Evolutionary conservation across 164 flowering plant species (phyloP), one percentile per base, ranked within the genome.

Genomic region (Protea cynaroides): DNA sequence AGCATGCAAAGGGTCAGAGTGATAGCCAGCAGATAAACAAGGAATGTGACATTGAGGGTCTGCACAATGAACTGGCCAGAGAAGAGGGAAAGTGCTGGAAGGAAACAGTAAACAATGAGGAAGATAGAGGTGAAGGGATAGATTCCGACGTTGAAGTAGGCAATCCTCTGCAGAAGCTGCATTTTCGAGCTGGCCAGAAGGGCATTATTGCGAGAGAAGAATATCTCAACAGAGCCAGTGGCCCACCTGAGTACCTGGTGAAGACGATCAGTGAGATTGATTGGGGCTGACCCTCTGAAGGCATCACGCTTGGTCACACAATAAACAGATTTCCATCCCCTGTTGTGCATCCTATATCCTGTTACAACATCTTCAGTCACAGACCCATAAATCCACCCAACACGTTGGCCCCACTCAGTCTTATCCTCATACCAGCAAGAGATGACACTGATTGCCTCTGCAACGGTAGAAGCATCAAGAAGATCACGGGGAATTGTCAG

Each of bases 211-310:
- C 95, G 78, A 8, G 93, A 87, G 74, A 91, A 86, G 76, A 89
- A 89, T 9, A 91, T 89, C 72, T 90, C 96, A 11, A 90, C 96
- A 0, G 96, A 89, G 13, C 92, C 96, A 8, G 90, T 85, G 8
- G 96, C 96, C 96, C 96, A 89, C 1, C 96, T 75, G n/a, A 89
- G 88, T n/a, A 89, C 96, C 70, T 89, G 93, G 65, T 89, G 93
- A 12, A 89, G 91, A 56, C 96, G 56, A 53, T 89, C 96, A 0
- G 96, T 86, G 24, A 89, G 85, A 61, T 89, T 89, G 68, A 89
- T 89, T 0, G 96, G 96, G 9, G 96, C 96, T 29, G 96, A 79
- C 3, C 96, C 96, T 19, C 87, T 87, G 72, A 90, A 90, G 24
- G 96, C 96, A 64, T 85, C 90, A 6, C 90, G 71, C 51, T 86